A percentile compares a stretch with the other conserved stretches of the same genome.
Conservation (phyloP, 371 early-diverging fungal genomes). For the Mortierella sp. region DNA sequence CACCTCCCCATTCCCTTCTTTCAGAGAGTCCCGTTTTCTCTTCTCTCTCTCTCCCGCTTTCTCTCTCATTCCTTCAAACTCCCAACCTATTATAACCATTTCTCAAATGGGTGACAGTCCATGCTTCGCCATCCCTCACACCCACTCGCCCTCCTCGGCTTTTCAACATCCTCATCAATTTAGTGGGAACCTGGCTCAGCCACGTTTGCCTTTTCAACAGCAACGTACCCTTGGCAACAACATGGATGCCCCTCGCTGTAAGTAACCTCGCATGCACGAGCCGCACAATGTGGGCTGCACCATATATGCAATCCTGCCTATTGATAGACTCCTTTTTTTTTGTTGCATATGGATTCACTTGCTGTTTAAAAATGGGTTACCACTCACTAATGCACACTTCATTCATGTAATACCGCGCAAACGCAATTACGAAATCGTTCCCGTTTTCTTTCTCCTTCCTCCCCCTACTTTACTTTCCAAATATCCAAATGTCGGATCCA, state of each 20-base stretch:
- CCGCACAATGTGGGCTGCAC: slow-evolving; percentile 3
- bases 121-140: slow-evolving; percentile 54
- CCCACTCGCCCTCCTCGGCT: slow-evolving; percentile 50
- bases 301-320: background rate
- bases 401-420: background rate
- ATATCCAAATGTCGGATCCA: slow-evolving; percentile 21
- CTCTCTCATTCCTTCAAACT: background rate
- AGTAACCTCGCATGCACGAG: slow-evolving; percentile 3
- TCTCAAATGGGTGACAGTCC: slow-evolving; percentile 51
- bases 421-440: background rate
- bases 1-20: background rate
- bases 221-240: slow-evolving; percentile 14
- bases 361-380: background rate
- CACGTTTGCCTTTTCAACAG: slow-evolving; percentile 34
- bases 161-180: slow-evolving; percentile 56
- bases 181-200: slow-evolving; percentile 43
- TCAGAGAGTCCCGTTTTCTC: background rate
- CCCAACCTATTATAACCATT: background rate
- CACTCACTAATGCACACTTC: background rate
- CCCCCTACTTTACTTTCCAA: background rate
- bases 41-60: background rate
- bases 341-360: background rate
- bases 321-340: background rate
- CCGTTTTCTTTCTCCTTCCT: background rate
- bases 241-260: slow-evolving; percentile 54